phyloP scores from a whole-genome alignment of 306 rosid genomes.

The Fagus crenata region DNA sequence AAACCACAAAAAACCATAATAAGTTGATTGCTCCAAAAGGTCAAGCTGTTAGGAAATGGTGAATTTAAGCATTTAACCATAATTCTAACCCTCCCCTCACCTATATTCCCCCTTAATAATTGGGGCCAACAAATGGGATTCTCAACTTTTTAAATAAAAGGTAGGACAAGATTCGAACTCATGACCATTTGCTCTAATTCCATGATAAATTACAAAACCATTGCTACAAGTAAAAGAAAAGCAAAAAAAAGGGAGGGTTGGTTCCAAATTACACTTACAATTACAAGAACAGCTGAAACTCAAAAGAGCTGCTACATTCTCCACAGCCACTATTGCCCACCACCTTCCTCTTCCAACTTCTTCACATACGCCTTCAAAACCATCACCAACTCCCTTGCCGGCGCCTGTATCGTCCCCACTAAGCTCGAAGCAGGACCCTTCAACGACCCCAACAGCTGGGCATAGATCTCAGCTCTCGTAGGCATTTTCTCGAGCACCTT shows the following conservation, averaged over 20 bases:
- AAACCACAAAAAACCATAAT: not conserved
- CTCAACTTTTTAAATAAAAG: no score
- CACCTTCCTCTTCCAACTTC: constrained; percentile 65
- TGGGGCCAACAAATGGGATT: no score
- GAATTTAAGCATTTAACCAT: no score
- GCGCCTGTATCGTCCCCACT: constrained; percentile 81
- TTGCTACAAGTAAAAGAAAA: not conserved
- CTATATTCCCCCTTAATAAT: no score
- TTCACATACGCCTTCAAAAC: constrained; percentile 70
- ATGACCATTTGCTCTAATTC: no score
- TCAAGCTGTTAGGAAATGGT: no score
- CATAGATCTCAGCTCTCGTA: constrained; percentile 74
- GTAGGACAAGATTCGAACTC: no score
- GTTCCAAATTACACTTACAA: constrained; percentile 28
- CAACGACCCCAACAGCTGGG: constrained; percentile 66
- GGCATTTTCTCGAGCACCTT: constrained; percentile 73
- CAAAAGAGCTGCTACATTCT: not conserved
- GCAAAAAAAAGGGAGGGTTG: not conserved
- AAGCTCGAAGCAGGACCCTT: constrained; percentile 64
- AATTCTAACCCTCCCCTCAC: no score
- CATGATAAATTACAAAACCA: not conserved
- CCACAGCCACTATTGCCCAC: constrained; percentile 34
- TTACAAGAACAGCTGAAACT: not conserved
- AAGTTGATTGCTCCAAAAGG: not conserved
- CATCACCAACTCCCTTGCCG: constrained; percentile 75